These are phyloP conservation scores for Phytophthora quininea DNA, from an alignment of 352 stramenopile species.

Conservation along the genomic window DNA sequence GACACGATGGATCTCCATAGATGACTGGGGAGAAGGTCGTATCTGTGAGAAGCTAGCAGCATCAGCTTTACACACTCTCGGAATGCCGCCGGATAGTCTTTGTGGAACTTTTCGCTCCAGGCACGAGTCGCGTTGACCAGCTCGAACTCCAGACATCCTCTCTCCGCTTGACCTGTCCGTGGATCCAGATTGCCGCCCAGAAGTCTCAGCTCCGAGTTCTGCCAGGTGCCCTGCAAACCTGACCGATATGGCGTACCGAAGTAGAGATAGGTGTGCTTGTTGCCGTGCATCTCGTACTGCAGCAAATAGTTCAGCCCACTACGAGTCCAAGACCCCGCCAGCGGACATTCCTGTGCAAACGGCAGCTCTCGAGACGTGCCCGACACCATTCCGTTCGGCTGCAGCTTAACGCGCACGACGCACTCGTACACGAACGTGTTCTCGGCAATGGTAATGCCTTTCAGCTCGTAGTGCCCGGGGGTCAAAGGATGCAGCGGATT, in stretches of 20 bases:
- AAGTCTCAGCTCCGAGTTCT: slow-evolving; percentile 46
- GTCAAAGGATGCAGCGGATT: slow-evolving; percentile 51
- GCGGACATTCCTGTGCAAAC: slow-evolving; percentile 52
- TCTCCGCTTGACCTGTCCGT: slow-evolving; percentile 34
- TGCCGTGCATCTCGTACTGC: slow-evolving; percentile 56
- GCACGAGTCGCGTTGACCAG: slow-evolving; percentile 34
- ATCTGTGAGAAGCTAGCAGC: slow-evolving; percentile 36
- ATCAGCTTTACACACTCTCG: slow-evolving; percentile 44
- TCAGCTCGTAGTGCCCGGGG: slow-evolving; percentile 55
- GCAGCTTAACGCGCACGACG: slow-evolving; percentile 40
- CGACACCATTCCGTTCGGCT: slow-evolving; percentile 44
- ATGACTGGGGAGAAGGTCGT: slow-evolving; percentile 40
- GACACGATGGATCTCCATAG: slow-evolving; percentile 48
- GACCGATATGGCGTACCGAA: slow-evolving; percentile 43
- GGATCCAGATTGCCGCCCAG: slow-evolving; percentile 21
- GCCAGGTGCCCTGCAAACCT: slow-evolving; percentile 56
- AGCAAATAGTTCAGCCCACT: slow-evolving; percentile 52
- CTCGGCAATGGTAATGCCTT: slow-evolving; percentile 60
- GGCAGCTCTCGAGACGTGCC: slow-evolving; percentile 59
- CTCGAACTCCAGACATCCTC: slow-evolving; percentile 46
- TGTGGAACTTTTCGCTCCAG: slow-evolving; percentile 50
- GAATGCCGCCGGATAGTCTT: slow-evolving; percentile 47
- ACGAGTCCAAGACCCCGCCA: slow-evolving; percentile 55
- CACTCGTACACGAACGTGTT: slow-evolving; percentile 71
- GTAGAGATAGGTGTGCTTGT: slow-evolving; percentile 63